Evolutionary conservation across 2,329 filamentous ascomycete species (phyloP).

Genomic region (Fusarium palustre): DNA sequence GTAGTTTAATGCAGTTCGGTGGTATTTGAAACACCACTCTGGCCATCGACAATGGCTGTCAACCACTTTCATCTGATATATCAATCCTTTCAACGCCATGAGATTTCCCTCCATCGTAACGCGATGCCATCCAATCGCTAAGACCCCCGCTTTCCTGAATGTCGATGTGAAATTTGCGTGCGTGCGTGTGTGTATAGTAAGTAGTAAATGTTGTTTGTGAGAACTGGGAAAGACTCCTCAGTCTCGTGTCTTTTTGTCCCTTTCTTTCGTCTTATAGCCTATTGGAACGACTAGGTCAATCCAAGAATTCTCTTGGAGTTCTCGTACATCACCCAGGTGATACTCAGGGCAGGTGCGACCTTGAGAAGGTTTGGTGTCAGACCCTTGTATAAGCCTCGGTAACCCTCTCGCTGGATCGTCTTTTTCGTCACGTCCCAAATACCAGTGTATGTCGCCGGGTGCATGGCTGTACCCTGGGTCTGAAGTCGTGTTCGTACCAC

Average conservation of each 20-base stretch:
- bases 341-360: conserved; percentile 94
- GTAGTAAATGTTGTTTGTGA: conserved; percentile 32
- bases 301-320: conserved; percentile 81
- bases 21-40: conserved; percentile 11
- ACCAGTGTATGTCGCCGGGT: conserved; percentile 89
- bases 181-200: conserved; percentile 30
- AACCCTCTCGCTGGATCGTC: conserved; percentile 85
- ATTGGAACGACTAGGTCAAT: conserved; percentile 53
- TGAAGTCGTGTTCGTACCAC: conserved; percentile 91
- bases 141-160: conserved; percentile 46
- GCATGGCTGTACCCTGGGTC: conserved; percentile 92
- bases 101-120: conserved; percentile 38
- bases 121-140: conserved; percentile 47
- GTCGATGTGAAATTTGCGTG: conserved; percentile 36
- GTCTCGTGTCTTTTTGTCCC: conserved; percentile 14
- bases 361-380: conserved; percentile 95
- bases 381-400: conserved; percentile 91
- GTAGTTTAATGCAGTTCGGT: neutral
- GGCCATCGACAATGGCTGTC: conserved; percentile 10
- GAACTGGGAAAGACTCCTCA: neutral
- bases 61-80: conserved; percentile 34
- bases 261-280: conserved; percentile 1
- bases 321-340: conserved; percentile 94
- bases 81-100: conserved; percentile 44
- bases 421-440: conserved; percentile 89